phyloP scores from a whole-genome alignment of 768 basidiomycete species.

The Dacryopinax spathularia region DNA sequence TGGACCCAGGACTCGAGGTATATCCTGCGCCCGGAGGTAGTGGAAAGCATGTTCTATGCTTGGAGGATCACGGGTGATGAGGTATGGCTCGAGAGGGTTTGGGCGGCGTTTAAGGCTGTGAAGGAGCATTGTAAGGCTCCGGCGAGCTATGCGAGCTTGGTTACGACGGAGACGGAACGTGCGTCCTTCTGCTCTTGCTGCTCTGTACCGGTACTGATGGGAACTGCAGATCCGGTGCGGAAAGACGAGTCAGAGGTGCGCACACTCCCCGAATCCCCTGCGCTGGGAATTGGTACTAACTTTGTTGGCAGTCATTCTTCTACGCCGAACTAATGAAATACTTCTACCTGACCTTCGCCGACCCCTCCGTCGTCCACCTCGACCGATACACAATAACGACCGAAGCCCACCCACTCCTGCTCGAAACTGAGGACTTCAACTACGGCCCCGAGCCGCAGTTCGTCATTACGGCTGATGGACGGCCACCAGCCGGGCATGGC shows the following conservation, averaged over 20 bases:
- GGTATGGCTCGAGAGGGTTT: not conserved
- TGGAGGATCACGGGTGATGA: not conserved
- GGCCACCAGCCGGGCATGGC: not conserved
- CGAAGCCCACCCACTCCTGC: conserved; percentile 47
- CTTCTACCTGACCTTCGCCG: conserved; percentile 4
- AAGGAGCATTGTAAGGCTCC: conserved; percentile 1
- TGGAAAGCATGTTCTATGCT: conserved; percentile 5
- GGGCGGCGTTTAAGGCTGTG: not conserved
- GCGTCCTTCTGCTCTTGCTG: not conserved
- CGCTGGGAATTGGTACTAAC: no score
- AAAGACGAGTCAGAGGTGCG: conserved; percentile 1
- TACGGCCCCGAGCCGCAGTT: not conserved
- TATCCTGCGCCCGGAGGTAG: not conserved
- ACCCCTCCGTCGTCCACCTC: conserved; percentile 4
- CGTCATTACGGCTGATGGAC: not conserved
- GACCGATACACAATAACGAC: conserved; percentile 37
- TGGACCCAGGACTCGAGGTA: not conserved
- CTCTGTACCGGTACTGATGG: not conserved
- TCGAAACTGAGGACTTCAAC: not conserved
- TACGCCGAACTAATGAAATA: conserved; percentile 7
- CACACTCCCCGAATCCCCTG: not conserved
- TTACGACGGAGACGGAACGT: not conserved
- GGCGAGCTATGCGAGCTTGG: not conserved
- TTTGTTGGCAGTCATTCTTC: not conserved
- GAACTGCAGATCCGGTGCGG: not conserved